Base-by-base conservation (phyloP, 257 asterid genomes). In the Misopates orontium region DNA sequence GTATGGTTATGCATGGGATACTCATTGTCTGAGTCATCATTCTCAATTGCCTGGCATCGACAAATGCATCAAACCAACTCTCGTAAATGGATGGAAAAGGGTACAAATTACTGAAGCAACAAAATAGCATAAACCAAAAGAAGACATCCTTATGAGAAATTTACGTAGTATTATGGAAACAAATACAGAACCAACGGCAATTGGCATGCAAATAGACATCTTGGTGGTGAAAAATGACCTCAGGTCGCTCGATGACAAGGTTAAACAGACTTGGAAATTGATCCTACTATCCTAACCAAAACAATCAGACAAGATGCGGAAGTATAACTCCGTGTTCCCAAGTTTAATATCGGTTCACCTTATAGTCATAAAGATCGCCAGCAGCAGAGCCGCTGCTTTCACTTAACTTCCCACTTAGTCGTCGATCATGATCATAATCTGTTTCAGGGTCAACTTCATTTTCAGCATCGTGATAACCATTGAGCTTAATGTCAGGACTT, bases 381-480 rank as follows among this genome's bases (percentile, higher is more conserved):
- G 91, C 86, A 66, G 85, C 90, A 61, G 96, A 91, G 68, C 96
- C 95, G 62, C 98, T 91, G 78, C 95, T 86, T 83, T 82, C 95
- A 71, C 98, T 91, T 71, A 91, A 71, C 78, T 83, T 91, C 70
- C 95, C 98, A 78, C 98, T 83, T 72, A 79, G 87, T 73, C 87
- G 84, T 32, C 96, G 94, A 64, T 82, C 91, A 67, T 41, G 83
- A 60, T 88, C 95, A 76, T 78, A 82, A 61, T 86, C 88, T 20
- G 82, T 83, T 71, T 85, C 90, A 71, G 78, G 90, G 71, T 81
- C 91, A 1, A 66, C 95, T 83, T 90, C 95, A 69, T 84, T 84
- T 81, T 88, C 88, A 69, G 95, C 96, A 79, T 90, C 97, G 60
- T 86, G 99, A 84, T 82, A 91, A 66, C 93, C 94, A 76, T 86